Evolutionary conservation across 352 stramenopile species (phyloP), one percentile per base, ranked within the genome.

Genomic region (Globisporangium cylindrosporum): DNA sequence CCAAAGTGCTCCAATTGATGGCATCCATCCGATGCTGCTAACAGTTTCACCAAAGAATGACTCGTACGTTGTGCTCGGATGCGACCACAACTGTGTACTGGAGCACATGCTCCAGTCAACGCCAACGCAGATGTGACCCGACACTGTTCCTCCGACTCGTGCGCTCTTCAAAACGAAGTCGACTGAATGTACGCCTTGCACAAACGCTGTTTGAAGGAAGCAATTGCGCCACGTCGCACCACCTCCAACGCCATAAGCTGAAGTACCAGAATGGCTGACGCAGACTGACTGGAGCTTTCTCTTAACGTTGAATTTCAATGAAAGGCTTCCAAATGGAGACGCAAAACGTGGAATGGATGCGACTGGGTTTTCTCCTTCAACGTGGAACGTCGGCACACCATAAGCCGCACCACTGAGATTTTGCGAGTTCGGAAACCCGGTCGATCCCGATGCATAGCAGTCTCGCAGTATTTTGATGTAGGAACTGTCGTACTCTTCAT

Each of bases 401-500:
- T 96, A 96, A 0, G 89, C 86, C 36, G 89, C 89, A 25, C 86
- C 84, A 66, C 79, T 90, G 41, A 96, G 81, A 54, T 96, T 96
- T 67, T 96, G 89, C 29, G 87, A 95, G n/a, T 82, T 91, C 7
- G 89, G 89, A 59, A 93, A 96, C 1, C 80, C 81, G 6, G 83
- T 85, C 36, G 89, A 96, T 5, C 86, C 86, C 0, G 89, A 96
- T 1, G 86, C 87, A 34, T 96, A 96, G 66, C 89, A 96, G 36
- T 96, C 89, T 10, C 87, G 81, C 55, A 96, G 70, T 62, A 96
- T 93, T 51, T 91, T 92, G 68, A 96, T 92, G 68, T 93, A 93
- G 4, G 85, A 93, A 10, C 73, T 73, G 66, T 96, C 89, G 61
- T 96, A 96, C 55, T 96, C 85, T 69, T 96, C 89, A 56, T 94